Conservation (phyloP, 116 monocot species). For the Papilionanthe hybrid region DNA sequence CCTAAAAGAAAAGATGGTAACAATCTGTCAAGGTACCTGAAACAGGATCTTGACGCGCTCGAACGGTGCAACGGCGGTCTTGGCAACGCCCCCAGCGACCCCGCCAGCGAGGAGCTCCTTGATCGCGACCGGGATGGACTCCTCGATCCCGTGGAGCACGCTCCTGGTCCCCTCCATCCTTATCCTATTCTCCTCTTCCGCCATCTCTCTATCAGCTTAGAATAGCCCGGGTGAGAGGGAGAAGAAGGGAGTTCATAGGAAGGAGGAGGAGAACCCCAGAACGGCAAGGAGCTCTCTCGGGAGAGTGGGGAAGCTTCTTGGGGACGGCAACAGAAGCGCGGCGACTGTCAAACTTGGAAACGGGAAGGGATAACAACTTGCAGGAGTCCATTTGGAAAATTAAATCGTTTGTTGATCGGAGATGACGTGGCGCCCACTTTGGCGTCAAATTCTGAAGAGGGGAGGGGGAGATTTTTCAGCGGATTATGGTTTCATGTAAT, state of each 20-base stretch:
- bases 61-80: constrained; percentile 89
- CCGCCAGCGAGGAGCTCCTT: constrained; percentile 95
- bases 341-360: background rate
- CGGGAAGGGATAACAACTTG: too few species aligned
- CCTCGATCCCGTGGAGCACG: constrained; percentile 18
- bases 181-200: constrained; percentile 19
- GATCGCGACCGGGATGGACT: constrained; percentile 42
- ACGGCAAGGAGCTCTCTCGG: background rate
- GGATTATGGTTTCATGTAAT: too few species aligned
- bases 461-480: too few species aligned
- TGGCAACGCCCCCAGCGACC: constrained; percentile 88
- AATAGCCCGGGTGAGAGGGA: background rate
- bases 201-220: background rate
- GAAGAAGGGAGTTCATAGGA: background rate
- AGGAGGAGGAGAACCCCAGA: background rate
- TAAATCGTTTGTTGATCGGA: too few species aligned
- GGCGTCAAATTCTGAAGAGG: too few species aligned
- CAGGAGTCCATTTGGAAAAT: too few species aligned
- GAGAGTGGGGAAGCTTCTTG: background rate
- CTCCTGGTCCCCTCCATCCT: constrained; percentile 11
- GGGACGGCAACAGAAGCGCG: background rate
- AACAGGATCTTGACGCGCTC: constrained; percentile 94
- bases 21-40: background rate
- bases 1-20: background rate
- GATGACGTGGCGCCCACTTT: too few species aligned